phyloP scores from a whole-genome alignment of 164 flowering plant genomes.

The Houttuynia cordata region DNA sequence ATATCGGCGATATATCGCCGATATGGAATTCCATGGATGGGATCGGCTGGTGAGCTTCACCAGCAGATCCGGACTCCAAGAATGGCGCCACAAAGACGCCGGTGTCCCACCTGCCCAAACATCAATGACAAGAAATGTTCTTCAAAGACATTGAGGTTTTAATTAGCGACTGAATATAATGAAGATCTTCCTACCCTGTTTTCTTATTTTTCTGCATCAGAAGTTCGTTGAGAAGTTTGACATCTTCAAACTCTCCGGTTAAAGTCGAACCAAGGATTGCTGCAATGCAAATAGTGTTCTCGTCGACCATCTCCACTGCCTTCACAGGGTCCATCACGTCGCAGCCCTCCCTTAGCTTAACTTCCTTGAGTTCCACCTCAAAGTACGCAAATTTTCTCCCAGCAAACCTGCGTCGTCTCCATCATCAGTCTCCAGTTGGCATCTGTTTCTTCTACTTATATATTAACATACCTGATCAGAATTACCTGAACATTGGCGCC shows the following conservation, averaged over 20 bases:
- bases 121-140: too few relatives aligned
- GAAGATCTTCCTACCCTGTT: slow-evolving; percentile 24
- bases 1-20: too few relatives aligned
- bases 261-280: slow-evolving; percentile 38
- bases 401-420: slow-evolving; percentile 22
- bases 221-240: slow-evolving; percentile 32
- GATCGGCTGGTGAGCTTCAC: too few relatives aligned
- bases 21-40: too few relatives aligned
- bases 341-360: slow-evolving; percentile 28
- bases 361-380: slow-evolving; percentile 35
- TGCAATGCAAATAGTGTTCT: slow-evolving; percentile 39
- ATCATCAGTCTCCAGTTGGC: not conserved
- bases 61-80: too few relatives aligned
- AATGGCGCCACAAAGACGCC: too few relatives aligned
- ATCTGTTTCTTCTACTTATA: not conserved
- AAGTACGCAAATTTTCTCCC: slow-evolving; percentile 41
- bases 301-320: slow-evolving; percentile 37
- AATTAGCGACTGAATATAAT: too few relatives aligned
- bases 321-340: slow-evolving; percentile 37
- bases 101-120: too few relatives aligned
- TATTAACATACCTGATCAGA: not conserved
- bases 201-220: slow-evolving; percentile 23
- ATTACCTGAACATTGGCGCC: slow-evolving; percentile 33
- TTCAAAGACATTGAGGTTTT: too few relatives aligned
- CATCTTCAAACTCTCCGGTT: slow-evolving; percentile 41